A percentile compares a stretch with the other conserved stretches of the same genome.
phyloP scores from a whole-genome alignment of 2,329 filamentous ascomycete genomes.

The Aspergillus sp. region DNA sequence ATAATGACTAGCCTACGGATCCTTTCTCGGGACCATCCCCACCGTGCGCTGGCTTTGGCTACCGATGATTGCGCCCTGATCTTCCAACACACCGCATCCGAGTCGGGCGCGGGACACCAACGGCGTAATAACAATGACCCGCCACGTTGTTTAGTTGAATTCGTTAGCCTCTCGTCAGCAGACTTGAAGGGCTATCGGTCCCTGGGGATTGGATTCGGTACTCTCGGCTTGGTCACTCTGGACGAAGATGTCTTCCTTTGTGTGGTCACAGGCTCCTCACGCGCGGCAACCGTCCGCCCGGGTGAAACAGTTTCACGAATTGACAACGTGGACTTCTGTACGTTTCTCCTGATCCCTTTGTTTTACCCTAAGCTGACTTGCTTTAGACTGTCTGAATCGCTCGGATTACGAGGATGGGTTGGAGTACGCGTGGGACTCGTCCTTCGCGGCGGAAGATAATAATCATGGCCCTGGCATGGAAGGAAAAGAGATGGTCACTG shows the following conservation, averaged over 20 bases:
- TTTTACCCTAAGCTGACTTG: constrained; percentile 4
- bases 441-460: constrained; percentile 53
- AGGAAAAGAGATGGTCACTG: constrained; percentile 66
- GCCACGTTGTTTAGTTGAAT: constrained; percentile 83
- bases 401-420: constrained; percentile 78
- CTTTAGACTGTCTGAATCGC: constrained; percentile 78
- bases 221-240: constrained; percentile 81
- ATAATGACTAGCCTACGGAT: constrained; percentile 65
- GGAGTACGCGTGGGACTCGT: constrained; percentile 54
- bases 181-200: constrained; percentile 74
- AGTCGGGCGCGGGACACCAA: constrained; percentile 48
- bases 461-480: constrained; percentile 52
- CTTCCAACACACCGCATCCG: constrained; percentile 72
- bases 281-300: constrained; percentile 77
- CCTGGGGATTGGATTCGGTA: constrained; percentile 78
- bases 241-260: constrained; percentile 85
- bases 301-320: constrained; percentile 90
- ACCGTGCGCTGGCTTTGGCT: constrained; percentile 82
- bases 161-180: constrained; percentile 61
- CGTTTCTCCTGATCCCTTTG: constrained; percentile 16
- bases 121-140: constrained; percentile 31
- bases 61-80: constrained; percentile 77
- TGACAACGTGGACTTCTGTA: constrained; percentile 76
- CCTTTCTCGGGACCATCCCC: constrained; percentile 79
- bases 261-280: constrained; percentile 75